Conservation (phyloP, 805 yeast genomes). For the Metschnikowia reukaufii region DNA sequence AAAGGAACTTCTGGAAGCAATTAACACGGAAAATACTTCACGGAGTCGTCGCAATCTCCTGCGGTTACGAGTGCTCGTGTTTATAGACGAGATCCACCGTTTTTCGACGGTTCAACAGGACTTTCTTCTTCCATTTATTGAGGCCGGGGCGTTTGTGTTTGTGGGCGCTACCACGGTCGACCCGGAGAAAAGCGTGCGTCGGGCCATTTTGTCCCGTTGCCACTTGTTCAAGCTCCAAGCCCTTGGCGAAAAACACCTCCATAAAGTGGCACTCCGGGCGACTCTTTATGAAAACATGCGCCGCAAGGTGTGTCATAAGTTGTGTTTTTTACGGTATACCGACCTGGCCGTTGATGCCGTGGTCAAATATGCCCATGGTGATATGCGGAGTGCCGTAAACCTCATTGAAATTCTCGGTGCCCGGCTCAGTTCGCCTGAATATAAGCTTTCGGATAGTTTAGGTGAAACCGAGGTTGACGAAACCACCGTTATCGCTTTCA, state of each 20-base stretch:
- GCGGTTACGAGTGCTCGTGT: constrained; percentile 48
- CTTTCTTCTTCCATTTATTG: constrained; percentile 77
- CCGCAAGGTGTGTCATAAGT: constrained; percentile 16
- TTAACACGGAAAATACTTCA: constrained; percentile 42
- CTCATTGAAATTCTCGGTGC: constrained; percentile 32
- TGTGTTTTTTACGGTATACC: constrained; percentile 19
- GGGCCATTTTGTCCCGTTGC: constrained; percentile 83
- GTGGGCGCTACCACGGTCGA: constrained; percentile 87
- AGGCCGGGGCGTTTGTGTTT: constrained; percentile 74
- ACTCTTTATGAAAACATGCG: constrained; percentile 39
- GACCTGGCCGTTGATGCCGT: constrained; percentile 19
- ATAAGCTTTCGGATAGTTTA: neutral
- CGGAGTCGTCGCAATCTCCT: constrained; percentile 34
- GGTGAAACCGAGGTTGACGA: neutral
- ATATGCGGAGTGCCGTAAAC: constrained; percentile 35
- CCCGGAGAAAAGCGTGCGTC: constrained; percentile 77
- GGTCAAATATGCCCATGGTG: constrained; percentile 27
- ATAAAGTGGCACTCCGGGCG: constrained; percentile 56
- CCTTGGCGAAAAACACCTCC: constrained; percentile 50
- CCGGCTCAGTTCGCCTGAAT: constrained; percentile 6
- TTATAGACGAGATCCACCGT: constrained; percentile 91
- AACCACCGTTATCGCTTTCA: neutral
- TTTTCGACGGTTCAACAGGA: constrained; percentile 88
- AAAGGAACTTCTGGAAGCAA: constrained; percentile 56
- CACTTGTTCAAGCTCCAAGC: constrained; percentile 69